A percentile compares a stretch with the other conserved stretches of the same genome.
phyloP scores from a whole-genome alignment of 768 basidiomycete species.

The Psilocybe cyanescens region DNA sequence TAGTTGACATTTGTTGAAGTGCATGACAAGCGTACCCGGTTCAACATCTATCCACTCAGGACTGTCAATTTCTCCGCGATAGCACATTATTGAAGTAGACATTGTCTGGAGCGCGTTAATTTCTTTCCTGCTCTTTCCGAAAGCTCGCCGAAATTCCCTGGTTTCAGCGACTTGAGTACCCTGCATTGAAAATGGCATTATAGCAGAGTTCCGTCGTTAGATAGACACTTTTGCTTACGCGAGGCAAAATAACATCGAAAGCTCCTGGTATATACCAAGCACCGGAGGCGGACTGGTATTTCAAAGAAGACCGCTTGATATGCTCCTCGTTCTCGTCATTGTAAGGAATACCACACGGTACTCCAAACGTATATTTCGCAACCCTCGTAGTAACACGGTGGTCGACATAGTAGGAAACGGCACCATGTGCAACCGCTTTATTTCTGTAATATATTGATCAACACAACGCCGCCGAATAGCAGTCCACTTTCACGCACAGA shows the following conservation, averaged over 20 bases:
- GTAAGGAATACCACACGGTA: conserved; percentile 11
- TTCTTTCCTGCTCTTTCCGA: conserved; percentile 14
- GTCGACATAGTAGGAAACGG: conserved; percentile 23
- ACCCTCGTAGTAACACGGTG: conserved; percentile 18
- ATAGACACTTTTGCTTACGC: not conserved
- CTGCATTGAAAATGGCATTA: conserved; percentile 6
- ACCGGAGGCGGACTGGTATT: not conserved
- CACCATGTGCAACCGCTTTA: conserved; percentile 24
- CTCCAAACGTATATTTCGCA: conserved; percentile 18
- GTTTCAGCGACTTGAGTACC: conserved; percentile 25
- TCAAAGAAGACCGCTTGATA: not conserved
- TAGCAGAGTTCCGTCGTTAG: not conserved
- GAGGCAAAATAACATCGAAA: conserved; percentile 7
- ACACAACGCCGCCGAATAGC: not conserved
- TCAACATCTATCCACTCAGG: conserved; percentile 20
- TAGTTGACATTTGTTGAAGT: not conserved
- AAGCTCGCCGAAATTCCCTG: conserved; percentile 23
- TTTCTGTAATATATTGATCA: conserved; percentile 7
- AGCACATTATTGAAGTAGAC: conserved; percentile 12
- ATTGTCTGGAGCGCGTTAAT: not conserved
- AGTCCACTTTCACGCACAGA: conserved; percentile 36
- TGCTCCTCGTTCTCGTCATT: conserved; percentile 7
- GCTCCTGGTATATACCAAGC: conserved; percentile 4
- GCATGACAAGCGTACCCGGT: conserved; percentile 6
- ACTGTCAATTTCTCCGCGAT: conserved; percentile 14